Evolutionary conservation across 306 rosid genomes (phyloP).

Genomic region (Canavalia ensiformis): DNA sequence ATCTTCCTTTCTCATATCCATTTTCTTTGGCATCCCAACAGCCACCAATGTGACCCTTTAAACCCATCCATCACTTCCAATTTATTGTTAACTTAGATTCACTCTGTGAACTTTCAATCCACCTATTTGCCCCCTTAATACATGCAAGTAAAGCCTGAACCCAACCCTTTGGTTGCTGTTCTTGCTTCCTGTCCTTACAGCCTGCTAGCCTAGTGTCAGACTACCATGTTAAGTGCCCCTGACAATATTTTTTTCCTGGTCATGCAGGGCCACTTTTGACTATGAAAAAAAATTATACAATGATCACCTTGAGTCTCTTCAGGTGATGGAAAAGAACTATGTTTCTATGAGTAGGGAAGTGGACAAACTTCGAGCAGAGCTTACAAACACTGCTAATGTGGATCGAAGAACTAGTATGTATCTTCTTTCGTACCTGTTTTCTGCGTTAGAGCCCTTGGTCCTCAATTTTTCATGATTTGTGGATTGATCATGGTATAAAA

Average conservation of each 20-base stretch:
- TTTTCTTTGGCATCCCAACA: conserved; percentile 16
- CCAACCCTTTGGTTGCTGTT: conserved; percentile 18
- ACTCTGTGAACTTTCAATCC: conserved; percentile 10
- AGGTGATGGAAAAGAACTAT: conserved; percentile 93
- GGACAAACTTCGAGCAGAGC: conserved; percentile 94
- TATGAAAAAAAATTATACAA: conserved; percentile 89
- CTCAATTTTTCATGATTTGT: conserved; percentile 43
- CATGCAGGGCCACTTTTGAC: conserved; percentile 85
- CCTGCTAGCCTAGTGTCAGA: conserved; percentile 34
- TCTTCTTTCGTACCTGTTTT: conserved; percentile 44
- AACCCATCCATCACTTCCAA: conserved; percentile 3
- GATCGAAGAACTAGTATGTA: conserved; percentile 78
- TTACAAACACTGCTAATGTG: conserved; percentile 63
- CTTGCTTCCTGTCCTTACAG: conserved; percentile 18
- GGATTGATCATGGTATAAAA: conserved; percentile 51
- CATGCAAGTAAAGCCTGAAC: neutral
- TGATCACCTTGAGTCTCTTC: conserved; percentile 97
- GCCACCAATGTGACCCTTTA: conserved; percentile 23
- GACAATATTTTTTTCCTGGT: conserved; percentile 54
- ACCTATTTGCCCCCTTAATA: neutral
- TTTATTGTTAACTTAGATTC: conserved; percentile 25
- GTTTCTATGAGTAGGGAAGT: conserved; percentile 92
- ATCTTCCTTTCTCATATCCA: neutral
- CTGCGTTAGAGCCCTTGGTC: conserved; percentile 38
- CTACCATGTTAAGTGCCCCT: conserved; percentile 37